A percentile compares a stretch with the other conserved stretches of the same genome.
Conservation (phyloP, 768 basidiomycete species). For the Tephrocybe sp. region DNA sequence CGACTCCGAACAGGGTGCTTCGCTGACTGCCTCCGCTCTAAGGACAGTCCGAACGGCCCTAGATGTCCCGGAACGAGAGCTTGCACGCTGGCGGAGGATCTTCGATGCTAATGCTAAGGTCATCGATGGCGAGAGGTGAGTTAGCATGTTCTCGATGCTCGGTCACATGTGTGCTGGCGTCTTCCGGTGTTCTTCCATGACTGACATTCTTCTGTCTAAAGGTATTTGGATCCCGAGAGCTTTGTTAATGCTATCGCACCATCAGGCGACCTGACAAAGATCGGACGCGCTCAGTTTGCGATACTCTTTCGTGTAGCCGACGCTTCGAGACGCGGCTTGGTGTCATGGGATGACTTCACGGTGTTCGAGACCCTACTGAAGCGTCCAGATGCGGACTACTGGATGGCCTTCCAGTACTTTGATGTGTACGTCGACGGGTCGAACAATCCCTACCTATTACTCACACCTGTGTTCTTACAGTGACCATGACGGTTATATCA, state of each 20-base stretch:
- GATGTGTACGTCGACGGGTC: conserved; percentile 66
- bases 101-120: conserved; percentile 85
- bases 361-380: conserved; percentile 94
- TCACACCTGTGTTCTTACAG: conserved; percentile 35
- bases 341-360: conserved; percentile 95
- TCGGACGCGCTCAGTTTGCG: conserved; percentile 84
- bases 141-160: conserved; percentile 14
- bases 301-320: conserved; percentile 92
- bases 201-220: conserved; percentile 30
- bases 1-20: conserved; percentile 48
- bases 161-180: conserved; percentile 13
- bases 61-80: conserved; percentile 75
- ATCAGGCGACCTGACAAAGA: conserved; percentile 78
- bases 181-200: conserved; percentile 6
- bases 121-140: conserved; percentile 80
- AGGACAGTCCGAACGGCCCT: conserved; percentile 69
- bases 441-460: conserved; percentile 12
- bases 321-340: conserved; percentile 66
- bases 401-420: conserved; percentile 95
- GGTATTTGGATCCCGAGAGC: conserved; percentile 82
- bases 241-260: conserved; percentile 98
- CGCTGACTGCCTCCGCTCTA: conserved; percentile 54
- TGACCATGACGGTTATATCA: conserved; percentile 89
- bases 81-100: conserved; percentile 84
- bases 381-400: conserved; percentile 94